Evolutionary conservation across 352 stramenopile genomes (phyloP), one percentile per base, ranked within the genome.

Genomic region (Aphanomyces euteiches): DNA sequence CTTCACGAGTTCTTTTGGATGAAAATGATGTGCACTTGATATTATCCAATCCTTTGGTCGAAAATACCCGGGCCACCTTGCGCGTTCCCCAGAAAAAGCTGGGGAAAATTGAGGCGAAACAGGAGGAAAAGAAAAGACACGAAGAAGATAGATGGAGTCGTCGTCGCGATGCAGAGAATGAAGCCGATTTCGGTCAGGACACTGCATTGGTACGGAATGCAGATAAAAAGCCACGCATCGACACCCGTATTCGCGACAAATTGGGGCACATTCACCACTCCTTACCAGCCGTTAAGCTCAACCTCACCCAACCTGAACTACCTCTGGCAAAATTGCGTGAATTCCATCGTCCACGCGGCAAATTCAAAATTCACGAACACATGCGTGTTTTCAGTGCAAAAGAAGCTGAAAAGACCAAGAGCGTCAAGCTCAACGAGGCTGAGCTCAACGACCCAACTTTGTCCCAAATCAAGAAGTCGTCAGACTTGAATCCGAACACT

Each of bases 361-460:
- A 90, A 56, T 95, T 95, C 66, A 92, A 93, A 75, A 93, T 93
- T 58, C 92, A 90, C 58, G 87, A 93, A 54, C 79, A 77, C 12
- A 73, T 93, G 53, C 66, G 80, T 2, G 83, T 93, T 41, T 53
- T 88, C 17, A 74, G 81, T 19, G 73, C 75, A 4, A 85, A 86
- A 37, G 82, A 93, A 21, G 83, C 91, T 59, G 88, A 79, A 48
- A 81, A 83, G 12, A 85, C 89, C 69, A 77, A 90, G 47, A 56
- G 36, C 28, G 10, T 47, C 54, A 73, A 73, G 56, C 17, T 61
- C 15, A 67, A 45, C 0, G 60, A 67, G 15, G 53, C 54, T 10
- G 64, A 70, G 7, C 19, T 70, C 40, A 70, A 12, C 34, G 64
- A 70, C 64, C 64, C 64, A 34, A 64, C 64, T 1, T 28, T 70